These are phyloP conservation scores for Entelexis sorbosivorans DNA, from an alignment of 1,139 yeast genomes.

Conservation along the genomic window DNA sequence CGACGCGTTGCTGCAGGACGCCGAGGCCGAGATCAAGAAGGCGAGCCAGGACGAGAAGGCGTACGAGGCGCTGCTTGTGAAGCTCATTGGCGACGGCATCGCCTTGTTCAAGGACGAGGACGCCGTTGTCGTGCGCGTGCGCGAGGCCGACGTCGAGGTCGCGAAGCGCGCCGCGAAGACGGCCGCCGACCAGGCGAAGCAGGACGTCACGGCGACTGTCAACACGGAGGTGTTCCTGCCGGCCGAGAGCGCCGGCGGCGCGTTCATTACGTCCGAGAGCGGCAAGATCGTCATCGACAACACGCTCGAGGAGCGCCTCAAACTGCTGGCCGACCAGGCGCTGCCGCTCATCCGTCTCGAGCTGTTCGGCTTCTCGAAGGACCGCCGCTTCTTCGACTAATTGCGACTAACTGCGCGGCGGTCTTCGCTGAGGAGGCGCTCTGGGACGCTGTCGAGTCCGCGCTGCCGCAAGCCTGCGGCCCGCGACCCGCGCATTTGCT, in stretches of 20 bases:
- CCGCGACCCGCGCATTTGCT: no score
- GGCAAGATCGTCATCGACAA: conserved; percentile 86
- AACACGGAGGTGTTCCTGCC: conserved; percentile 49
- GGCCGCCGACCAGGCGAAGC: conserved; percentile 51
- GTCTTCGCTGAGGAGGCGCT: no score
- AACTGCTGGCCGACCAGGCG: conserved; percentile 68
- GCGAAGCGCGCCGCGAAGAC: conserved; percentile 54
- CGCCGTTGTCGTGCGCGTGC: conserved; percentile 49
- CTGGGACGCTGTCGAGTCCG: no score
- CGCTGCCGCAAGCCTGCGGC: neutral
- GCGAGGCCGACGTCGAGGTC: conserved; percentile 53
- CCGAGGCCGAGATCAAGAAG: conserved; percentile 50
- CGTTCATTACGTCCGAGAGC: conserved; percentile 51
- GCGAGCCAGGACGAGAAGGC: conserved; percentile 43
- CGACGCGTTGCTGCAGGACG: conserved; percentile 59
- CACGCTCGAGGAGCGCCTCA: conserved; percentile 88
- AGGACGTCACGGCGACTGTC: conserved; percentile 27
- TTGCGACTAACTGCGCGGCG: no score
- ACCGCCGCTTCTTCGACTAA: conserved; percentile 86
- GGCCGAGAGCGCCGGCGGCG: conserved; percentile 73
- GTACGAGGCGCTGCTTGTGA: conserved; percentile 60
- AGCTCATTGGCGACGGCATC: conserved; percentile 75
- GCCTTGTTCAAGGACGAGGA: conserved; percentile 61
- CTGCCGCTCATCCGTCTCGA: conserved; percentile 88
- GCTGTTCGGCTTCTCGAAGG: conserved; percentile 73